These are phyloP conservation scores for Vitis vinifera DNA, from an alignment of 164 flowering plant genomes.

Conservation along the genomic window DNA sequence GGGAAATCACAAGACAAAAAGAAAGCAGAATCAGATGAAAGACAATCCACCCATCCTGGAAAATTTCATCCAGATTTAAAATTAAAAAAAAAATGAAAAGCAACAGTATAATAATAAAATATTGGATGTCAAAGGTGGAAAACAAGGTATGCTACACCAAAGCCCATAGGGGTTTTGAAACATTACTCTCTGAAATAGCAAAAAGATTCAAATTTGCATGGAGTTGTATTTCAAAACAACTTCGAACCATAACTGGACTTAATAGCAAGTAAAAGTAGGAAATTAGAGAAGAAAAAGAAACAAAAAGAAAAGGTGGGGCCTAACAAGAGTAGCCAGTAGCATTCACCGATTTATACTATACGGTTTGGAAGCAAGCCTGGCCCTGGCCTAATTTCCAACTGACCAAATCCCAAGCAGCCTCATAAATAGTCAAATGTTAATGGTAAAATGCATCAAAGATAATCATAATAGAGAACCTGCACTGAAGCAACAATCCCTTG, in stretches of 20 bases:
- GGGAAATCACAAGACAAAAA: background rate
- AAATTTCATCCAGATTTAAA: background rate
- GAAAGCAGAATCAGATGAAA: background rate
- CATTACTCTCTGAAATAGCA: background rate
- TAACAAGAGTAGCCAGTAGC: background rate
- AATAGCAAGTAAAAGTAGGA: background rate
- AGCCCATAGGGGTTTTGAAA: background rate
- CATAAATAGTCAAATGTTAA: background rate
- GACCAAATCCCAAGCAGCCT: background rate
- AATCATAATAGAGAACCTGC: slow-evolving; percentile 50
- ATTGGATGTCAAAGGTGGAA: background rate
- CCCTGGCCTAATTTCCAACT: background rate
- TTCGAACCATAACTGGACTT: background rate
- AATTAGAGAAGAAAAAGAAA: background rate
- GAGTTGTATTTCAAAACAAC: background rate
- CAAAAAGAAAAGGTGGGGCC: background rate
- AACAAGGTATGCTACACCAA: background rate
- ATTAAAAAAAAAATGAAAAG: background rate
- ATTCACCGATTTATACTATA: background rate
- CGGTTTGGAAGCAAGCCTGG: background rate
- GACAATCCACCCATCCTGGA: slow-evolving; percentile 1
- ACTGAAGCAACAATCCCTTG: slow-evolving; percentile 79
- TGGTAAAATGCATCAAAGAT: background rate
- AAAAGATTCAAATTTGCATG: background rate
- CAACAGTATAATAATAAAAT: background rate